Percentiles rank a stretch among this genome's conserved stretches.
These are phyloP conservation scores for Triticum dicoccoides DNA, from an alignment of 176 grass and related monocot genomes.

Conservation along the genomic window DNA sequence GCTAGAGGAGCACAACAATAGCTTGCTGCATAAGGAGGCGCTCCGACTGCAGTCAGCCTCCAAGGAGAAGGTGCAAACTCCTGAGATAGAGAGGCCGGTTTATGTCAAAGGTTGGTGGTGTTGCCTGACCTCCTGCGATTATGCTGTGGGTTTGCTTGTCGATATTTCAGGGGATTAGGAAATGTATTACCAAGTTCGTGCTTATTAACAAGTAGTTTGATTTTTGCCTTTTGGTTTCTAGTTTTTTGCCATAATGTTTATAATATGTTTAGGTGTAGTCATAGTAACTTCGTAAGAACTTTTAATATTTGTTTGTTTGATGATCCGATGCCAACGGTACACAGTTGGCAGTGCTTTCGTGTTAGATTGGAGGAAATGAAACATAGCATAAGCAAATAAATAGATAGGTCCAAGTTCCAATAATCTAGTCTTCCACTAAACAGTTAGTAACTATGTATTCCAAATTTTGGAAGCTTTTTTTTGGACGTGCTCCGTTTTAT, in stretches of 20 bases:
- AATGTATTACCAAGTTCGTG: constrained; percentile 5
- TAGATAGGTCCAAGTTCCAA: constrained; percentile 3
- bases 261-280: no score
- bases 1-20: constrained; percentile 97
- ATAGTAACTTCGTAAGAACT: not conserved
- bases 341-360: not conserved
- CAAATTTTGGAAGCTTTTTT: not conserved
- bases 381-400: constrained; percentile 4
- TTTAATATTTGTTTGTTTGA: not conserved
- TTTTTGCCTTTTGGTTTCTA: not conserved
- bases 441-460: not conserved
- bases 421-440: not conserved
- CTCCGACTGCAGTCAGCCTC: constrained; percentile 77
- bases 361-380: not conserved
- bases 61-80: constrained; percentile 69
- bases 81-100: constrained; percentile 56
- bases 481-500: not conserved
- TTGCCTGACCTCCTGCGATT: not conserved
- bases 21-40: constrained; percentile 97
- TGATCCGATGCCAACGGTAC: not conserved
- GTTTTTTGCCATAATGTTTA: constrained; percentile 13
- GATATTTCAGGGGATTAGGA: constrained; percentile 6
- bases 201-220: not conserved
- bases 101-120: constrained; percentile 87
- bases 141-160: not conserved